Conservation (phyloP, 495 filamentous ascomycete species). For the Talaromyces nanjingensis region DNA sequence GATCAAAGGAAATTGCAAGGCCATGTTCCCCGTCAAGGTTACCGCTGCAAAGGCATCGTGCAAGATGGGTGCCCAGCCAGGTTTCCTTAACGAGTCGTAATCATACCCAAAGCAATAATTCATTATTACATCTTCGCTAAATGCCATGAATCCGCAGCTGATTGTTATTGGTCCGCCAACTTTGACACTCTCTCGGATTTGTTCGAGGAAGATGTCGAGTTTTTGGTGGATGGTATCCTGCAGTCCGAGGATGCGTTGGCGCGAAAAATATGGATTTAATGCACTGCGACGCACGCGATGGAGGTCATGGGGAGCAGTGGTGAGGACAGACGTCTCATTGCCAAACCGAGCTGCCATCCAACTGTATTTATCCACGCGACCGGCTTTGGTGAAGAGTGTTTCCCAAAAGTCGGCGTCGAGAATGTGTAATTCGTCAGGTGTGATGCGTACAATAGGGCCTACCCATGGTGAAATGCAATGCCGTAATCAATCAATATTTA, state of each 20-base stretch:
- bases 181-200: not conserved
- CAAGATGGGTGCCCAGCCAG: not conserved
- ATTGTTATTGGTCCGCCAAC: constrained; percentile 4
- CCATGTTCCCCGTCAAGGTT: constrained; percentile 10
- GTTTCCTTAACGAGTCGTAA: constrained; percentile 9
- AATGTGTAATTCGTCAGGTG: constrained; percentile 42
- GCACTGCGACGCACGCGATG: constrained; percentile 24
- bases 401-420: constrained; percentile 29
- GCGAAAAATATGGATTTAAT: constrained; percentile 15
- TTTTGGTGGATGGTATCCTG: not conserved
- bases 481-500: not conserved
- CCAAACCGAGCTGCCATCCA: not conserved
- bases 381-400: constrained; percentile 23
- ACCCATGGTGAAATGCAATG: not conserved
- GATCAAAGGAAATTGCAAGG: constrained; percentile 8
- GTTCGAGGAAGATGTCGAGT: constrained; percentile 1
- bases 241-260: not conserved
- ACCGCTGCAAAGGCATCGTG: not conserved
- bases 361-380: constrained; percentile 21
- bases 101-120: constrained; percentile 29
- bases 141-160: constrained; percentile 20
- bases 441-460: constrained; percentile 50
- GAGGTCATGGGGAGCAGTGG: constrained; percentile 21
- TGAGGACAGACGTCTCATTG: constrained; percentile 25
- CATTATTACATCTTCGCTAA: constrained; percentile 36